Base-by-base conservation (phyloP, 257 asterid genomes). In the Ballota nigra region DNA sequence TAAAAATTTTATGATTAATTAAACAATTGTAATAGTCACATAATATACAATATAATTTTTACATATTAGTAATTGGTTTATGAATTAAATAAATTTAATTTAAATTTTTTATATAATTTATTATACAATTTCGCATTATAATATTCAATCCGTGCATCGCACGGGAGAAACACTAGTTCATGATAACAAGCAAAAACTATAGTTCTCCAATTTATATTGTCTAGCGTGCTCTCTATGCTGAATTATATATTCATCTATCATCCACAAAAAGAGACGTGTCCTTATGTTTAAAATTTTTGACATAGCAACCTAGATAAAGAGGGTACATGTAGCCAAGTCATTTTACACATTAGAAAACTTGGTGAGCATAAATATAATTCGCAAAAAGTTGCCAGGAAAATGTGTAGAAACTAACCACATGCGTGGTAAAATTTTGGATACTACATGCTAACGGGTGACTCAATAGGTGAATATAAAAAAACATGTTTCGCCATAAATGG, bases 131-230 rank as follows among this genome's bases (percentile, higher is more conserved):
- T n/a, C n/a, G n/a, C n/a, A n/a, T n/a, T n/a, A n/a, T n/a, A n/a
- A n/a, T n/a, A n/a, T n/a, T n/a, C n/a, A n/a, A n/a, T n/a, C n/a
- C n/a, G n/a, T n/a, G n/a, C n/a, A n/a, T n/a, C n/a, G n/a, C n/a
- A n/a, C n/a, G n/a, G n/a, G n/a, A n/a, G n/a, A n/a, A n/a, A n/a
- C n/a, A n/a, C n/a, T n/a, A n/a, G n/a, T 15, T 56, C 13, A 15
- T 6, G 33, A 64, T 65, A 49, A 72, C 31, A 72, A 64, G 33
- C 28, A 15, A 16, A 43, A 63, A 63, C 60, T 61, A 56, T 24
- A 23, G 29, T 18, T n/a, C 33, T 57, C 16, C 23, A 56, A 26
- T 55, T 56, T 64, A 51, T 71, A 23, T 18, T 63, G 33, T 33
- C 18, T 34, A 45, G 38, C 47, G 56, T 28, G 72, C 55, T 38